A percentile compares a stretch with the other conserved stretches of the same genome.
Evolutionary conservation across 2,329 filamentous ascomycete genomes (phyloP).

Genomic region (Didymella pinodella): DNA sequence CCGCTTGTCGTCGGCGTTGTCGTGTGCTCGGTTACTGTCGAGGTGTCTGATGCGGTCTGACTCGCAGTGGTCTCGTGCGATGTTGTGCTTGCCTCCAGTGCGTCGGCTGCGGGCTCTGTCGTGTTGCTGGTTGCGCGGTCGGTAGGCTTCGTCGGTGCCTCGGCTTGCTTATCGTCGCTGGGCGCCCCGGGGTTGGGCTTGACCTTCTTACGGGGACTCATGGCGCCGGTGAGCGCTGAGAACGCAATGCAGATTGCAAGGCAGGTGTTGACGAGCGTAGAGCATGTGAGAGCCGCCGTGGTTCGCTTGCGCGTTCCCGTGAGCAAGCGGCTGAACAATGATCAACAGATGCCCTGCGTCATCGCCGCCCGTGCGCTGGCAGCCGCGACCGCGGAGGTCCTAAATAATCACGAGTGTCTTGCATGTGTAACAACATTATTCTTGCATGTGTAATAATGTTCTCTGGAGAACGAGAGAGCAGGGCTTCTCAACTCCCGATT

Average conservation of each 20-base stretch:
- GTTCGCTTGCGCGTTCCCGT: slow-evolving; percentile 12
- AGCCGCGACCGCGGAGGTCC: slow-evolving; percentile 6
- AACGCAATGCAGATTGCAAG: slow-evolving; percentile 18
- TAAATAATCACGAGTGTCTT: neutral
- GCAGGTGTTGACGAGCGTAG: slow-evolving; percentile 11
- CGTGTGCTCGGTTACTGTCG: slow-evolving; percentile 23
- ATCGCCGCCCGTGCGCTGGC: slow-evolving; percentile 6
- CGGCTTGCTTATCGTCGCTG: slow-evolving; percentile 22
- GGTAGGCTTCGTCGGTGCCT: neutral
- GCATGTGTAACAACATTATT: neutral
- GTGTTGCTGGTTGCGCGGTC: neutral
- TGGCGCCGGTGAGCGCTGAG: slow-evolving; percentile 37
- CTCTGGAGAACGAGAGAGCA: no score
- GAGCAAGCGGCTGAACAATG: slow-evolving; percentile 16
- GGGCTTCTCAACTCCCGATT: neutral
- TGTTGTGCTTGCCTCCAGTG: slow-evolving; percentile 22
- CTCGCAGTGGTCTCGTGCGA: slow-evolving; percentile 27
- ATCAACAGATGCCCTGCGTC: slow-evolving; percentile 12
- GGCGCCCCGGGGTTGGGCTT: slow-evolving; percentile 50
- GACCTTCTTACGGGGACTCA: slow-evolving; percentile 54
- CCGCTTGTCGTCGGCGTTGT: slow-evolving; percentile 26
- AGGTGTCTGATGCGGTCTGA: slow-evolving; percentile 25
- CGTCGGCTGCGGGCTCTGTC: neutral
- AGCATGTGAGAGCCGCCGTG: slow-evolving; percentile 12
- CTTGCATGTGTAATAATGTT: no score